A percentile compares a stretch with the other conserved stretches of the same genome.
phyloP scores from a whole-genome alignment of 345 rosid species.

The Sapria himalayana region DNA sequence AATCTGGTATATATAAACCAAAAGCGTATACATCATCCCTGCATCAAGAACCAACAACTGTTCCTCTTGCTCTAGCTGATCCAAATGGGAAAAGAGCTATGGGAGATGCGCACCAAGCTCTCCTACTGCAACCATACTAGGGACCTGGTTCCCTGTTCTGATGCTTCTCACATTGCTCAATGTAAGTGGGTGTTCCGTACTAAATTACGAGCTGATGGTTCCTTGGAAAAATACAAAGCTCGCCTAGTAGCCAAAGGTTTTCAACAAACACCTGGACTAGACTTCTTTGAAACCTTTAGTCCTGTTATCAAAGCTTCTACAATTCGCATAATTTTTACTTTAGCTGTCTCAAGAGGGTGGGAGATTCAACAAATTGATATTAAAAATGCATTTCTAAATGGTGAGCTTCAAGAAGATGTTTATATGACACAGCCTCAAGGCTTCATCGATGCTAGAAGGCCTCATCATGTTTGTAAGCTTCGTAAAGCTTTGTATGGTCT shows the following conservation, averaged over 20 bases:
- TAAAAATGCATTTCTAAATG: slow-evolving; percentile 3
- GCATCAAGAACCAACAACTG: neutral
- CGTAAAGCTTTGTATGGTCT: no score
- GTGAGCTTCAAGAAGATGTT: neutral
- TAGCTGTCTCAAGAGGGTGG: neutral
- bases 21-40: no score
- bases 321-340: neutral
- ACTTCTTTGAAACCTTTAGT: neutral
- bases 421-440: neutral
- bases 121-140: neutral
- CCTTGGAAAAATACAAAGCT: neutral
- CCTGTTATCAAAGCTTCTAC: neutral
- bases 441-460: neutral
- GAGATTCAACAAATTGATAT: neutral
- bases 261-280: neutral
- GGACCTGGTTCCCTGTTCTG: neutral
- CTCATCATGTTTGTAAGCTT: slow-evolving; percentile 1
- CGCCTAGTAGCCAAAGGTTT: neutral
- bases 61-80: neutral
- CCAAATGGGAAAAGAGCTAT: neutral
- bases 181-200: neutral
- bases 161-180: neutral
- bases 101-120: neutral
- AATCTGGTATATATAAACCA: no score
- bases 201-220: neutral